Evolutionary conservation across 2,329 filamentous ascomycete genomes (phyloP), one percentile per base, ranked within the genome.

Genomic region (Plenodomus tracheiphilus): DNA sequence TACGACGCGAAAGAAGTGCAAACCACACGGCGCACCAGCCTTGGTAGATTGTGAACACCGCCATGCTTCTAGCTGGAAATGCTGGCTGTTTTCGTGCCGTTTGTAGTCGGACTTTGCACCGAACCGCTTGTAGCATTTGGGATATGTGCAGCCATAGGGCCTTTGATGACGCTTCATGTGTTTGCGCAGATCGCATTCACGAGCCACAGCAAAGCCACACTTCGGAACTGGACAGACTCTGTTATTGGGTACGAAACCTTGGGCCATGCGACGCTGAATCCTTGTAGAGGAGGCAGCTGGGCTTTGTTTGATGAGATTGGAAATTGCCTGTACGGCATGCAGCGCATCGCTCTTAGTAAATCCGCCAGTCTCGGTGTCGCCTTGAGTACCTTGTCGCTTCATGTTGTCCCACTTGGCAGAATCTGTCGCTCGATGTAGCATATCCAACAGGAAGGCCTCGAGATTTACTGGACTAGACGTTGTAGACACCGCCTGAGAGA

Each of bases 41-140:
- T 39, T 16, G 1, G 46, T 10, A 11, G 39, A 18, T 5, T 51
- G 63, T 22, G 81, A 77, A 65, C 91, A 96, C 22, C 82, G 83
- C 85, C 88, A 96, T 40, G 80, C 79, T 62, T 91, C 86, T 5
- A 82, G 70, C 49, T 87, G 83, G 52, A 82, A 84, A 68, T 96
- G 91, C 63, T 93, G 88, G 15, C 82, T 85, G 56, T 85, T 87
- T 65, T 97, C 93, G 64, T 97, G 92, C 1, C 92, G 84, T 68
- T 95, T 96, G 92, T 85, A 97, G 71, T 97, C 92, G 50, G 91
- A 92, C 67, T 96, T 96, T 70, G 88, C 92, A n/a, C 92, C 92
- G 59, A 96, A 96, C 0, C 68, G 77, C 64, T 90, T 91, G 41
- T 74, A 70, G 64, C 92, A 96, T 22, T 75, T 72, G 8, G 77